Evolutionary conservation across 768 basidiomycete genomes (phyloP), one percentile per base, ranked within the genome.

Genomic region (Butyriboletus loyo): DNA sequence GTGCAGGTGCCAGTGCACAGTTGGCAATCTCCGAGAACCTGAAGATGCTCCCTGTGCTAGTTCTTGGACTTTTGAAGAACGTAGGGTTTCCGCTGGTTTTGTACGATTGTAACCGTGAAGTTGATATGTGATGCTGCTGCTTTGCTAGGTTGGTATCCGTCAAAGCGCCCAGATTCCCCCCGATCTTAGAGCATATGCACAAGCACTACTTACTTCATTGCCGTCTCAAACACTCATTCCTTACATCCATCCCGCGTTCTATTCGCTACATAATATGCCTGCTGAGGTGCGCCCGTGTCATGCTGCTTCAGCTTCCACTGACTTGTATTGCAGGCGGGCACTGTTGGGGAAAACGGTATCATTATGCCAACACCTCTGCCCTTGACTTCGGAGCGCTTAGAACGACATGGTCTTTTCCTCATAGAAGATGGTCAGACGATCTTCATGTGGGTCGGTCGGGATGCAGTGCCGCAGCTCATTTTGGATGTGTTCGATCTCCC

Each of bases 391-490:
- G 96, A 98, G 71, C 80, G 93, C 35, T 76, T 99, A 48, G 95
- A 98, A 71, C 79, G 95, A 45, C 94, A 98, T 62, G 97, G 97
- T 52, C 77, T 99, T 49, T 98, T 87, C 83, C 72, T 99, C 56
- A 97, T 99, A 60, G 97, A 98, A 70, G 96, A 98, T 68, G 91
- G 90, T 1, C 97, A 98, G 71, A 95, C 90, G 21, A 91, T 99
- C 65, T 98, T 99, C 84, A 77, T 98, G 43, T 98, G 92, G 88
- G 84, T 99, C 45, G 97, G 97, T n/a, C 85, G 94, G 28, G 96
- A 98, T 67, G 93, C 97, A 8, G 93, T 98, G n/a, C 92, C 95
- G 10, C 89, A 95, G 65, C 82, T 98, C 42, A 75, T 98, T 54
- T 77, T 86, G 77, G 97, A 99, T 64, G 95, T 98, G 17, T 98